Evolutionary conservation across 352 stramenopile genomes (phyloP), one percentile per base, ranked within the genome.

Genomic region (Pythium dissotocum): DNA sequence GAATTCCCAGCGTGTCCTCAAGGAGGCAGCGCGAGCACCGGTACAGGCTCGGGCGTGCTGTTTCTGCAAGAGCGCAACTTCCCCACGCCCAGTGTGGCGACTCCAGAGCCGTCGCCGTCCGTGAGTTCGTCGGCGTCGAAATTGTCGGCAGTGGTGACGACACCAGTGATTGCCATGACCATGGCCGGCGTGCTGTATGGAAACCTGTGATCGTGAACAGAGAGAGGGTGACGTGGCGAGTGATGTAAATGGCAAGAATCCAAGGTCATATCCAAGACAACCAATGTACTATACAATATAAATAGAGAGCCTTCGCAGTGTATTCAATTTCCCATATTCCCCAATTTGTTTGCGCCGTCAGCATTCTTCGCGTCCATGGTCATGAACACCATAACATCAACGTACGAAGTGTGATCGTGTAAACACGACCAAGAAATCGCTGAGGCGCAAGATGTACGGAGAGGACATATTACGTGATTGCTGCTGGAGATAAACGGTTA

Each of bases 1-100:
- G n/a, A 76, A 13, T 85, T 75, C 61, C 61, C 67, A 35, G 14
- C 21, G 44, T 73, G 67, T 40, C 48, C 38, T 38, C 48, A 26
- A 28, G 18, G 40, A n/a, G 40, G 40, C 4, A 49, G 40, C 16
- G 9, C 16, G 18, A 49, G 40, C 40, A 16, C 40, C 16, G 21
- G 21, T 24, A 24, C 21, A 24, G 21, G 46, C 2, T 33, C 21
- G 9, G 30, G 42, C 8, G 24, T 28, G 14, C 36, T 9, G 24
- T 63, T 32, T 13, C 53, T 35, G 2, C 30, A 55, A n/a, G 24
- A 60, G 6, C 38, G 32, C n/a, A 21, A 58, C 40, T 49, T 49
- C 40, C 40, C 40, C 4, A 49, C 40, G 40, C 40, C 40, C 8
- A 49, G 14, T 6, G 14, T 16, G 3, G 40, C 13, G 40, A 44